Conservation (phyloP, 75 land plant species). For the Pinus taeda region DNA sequence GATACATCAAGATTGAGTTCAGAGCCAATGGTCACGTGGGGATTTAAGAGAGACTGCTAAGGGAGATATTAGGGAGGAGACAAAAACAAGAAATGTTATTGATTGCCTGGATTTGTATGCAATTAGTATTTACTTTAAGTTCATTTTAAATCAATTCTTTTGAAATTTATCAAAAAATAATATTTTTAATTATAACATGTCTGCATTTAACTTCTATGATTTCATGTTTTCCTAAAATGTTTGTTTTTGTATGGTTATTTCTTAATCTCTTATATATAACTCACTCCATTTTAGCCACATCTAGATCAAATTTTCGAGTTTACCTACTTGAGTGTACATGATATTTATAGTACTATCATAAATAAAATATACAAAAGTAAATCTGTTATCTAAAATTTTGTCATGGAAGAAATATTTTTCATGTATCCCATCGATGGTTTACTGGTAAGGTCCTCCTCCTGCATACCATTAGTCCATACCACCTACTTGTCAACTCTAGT, state of each 20-base stretch:
- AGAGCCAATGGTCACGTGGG: conserved; percentile 86
- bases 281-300: neutral
- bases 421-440: no score
- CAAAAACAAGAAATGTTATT: conserved; percentile 46
- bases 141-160: neutral
- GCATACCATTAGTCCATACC: no score
- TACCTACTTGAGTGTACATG: no score
- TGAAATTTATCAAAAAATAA: neutral
- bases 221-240: neutral
- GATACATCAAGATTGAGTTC: conserved; percentile 66
- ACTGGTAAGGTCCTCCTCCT: no score
- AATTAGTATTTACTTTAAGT: conserved; percentile 30
- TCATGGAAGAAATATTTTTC: no score
- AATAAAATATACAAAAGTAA: no score
- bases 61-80: conserved; percentile 31
- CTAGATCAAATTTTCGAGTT: no score
- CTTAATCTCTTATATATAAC: neutral
- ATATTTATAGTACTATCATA: no score
- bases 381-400: no score
- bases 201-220: neutral
- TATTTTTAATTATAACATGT: neutral
- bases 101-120: conserved; percentile 89
- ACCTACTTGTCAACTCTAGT: no score
- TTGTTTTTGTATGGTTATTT: neutral
- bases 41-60: conserved; percentile 54